Percentiles rank a stretch among this genome's conserved stretches.
These are phyloP conservation scores for Macadamia tetraphylla DNA, from an alignment of 164 flowering plant species.

Conservation along the genomic window DNA sequence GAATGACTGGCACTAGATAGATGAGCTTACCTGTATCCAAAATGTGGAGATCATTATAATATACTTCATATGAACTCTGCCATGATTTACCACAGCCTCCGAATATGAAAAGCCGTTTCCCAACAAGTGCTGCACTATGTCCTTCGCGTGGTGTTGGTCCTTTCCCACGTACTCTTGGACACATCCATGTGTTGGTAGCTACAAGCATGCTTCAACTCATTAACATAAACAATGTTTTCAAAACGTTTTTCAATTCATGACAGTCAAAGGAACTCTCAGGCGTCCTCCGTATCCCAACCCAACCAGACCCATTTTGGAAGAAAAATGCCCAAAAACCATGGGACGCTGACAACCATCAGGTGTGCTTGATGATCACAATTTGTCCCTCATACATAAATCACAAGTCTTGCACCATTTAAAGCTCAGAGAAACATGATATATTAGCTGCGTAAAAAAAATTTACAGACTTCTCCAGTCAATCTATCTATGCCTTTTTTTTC, in stretches of 20 bases:
- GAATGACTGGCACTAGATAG: neutral
- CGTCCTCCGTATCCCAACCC: too few species aligned
- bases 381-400: too few species aligned
- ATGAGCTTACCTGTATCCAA: slow-evolving; percentile 65
- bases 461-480: too few species aligned
- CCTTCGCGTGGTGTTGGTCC: slow-evolving; percentile 94
- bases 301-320: too few species aligned
- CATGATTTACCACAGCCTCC: slow-evolving; percentile 92
- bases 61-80: slow-evolving; percentile 47
- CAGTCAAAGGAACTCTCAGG: too few species aligned
- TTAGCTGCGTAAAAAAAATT: too few species aligned
- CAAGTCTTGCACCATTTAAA: neutral
- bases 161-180: slow-evolving; percentile 71
- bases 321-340: too few species aligned
- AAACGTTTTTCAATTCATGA: too few species aligned
- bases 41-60: slow-evolving; percentile 80
- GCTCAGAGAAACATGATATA: neutral
- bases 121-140: slow-evolving; percentile 84
- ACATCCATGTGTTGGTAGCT: slow-evolving; percentile 83
- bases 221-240: neutral
- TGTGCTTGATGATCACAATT: too few species aligned
- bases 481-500: too few species aligned
- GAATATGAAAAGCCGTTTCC: slow-evolving; percentile 76
- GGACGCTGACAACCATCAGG: too few species aligned
- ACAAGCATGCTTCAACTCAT: slow-evolving; percentile 13